These are phyloP conservation scores for Colletotrichum cuscutae DNA, from an alignment of 2,329 filamentous ascomycete genomes.

Conservation along the genomic window DNA sequence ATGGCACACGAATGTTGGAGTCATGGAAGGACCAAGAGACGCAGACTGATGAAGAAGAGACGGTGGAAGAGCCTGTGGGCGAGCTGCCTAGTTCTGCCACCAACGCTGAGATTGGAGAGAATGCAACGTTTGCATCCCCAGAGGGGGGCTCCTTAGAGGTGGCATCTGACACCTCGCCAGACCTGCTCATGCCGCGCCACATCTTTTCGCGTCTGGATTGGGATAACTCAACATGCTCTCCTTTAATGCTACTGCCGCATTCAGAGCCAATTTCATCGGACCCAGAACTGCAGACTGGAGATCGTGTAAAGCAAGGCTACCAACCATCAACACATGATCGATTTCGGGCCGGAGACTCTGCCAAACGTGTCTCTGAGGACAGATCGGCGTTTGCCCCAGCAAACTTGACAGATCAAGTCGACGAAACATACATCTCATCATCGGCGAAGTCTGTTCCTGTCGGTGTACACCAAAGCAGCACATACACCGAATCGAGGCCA, in stretches of 20 bases:
- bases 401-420: neutral
- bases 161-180: neutral
- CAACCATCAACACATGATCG: neutral
- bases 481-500: neutral
- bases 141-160: neutral
- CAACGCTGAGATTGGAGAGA: neutral
- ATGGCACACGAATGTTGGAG: constrained; percentile 96
- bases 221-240: constrained; percentile 11
- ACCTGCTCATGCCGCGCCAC: neutral
- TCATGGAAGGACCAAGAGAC: constrained; percentile 85
- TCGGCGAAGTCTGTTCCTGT: neutral
- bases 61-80: constrained; percentile 50
- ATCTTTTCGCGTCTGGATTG: neutral
- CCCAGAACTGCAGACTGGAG: neutral
- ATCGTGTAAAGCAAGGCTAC: neutral
- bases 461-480: neutral
- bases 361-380: neutral
- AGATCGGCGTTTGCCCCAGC: neutral
- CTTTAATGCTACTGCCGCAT: neutral
- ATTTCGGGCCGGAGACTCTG: neutral
- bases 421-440: neutral
- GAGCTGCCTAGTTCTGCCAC: neutral
- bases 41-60: constrained; percentile 70
- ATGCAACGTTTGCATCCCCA: neutral
- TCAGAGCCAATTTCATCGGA: neutral